phyloP scores from a whole-genome alignment of 495 filamentous ascomycete genomes.

The Aspergillus taichungensis region DNA sequence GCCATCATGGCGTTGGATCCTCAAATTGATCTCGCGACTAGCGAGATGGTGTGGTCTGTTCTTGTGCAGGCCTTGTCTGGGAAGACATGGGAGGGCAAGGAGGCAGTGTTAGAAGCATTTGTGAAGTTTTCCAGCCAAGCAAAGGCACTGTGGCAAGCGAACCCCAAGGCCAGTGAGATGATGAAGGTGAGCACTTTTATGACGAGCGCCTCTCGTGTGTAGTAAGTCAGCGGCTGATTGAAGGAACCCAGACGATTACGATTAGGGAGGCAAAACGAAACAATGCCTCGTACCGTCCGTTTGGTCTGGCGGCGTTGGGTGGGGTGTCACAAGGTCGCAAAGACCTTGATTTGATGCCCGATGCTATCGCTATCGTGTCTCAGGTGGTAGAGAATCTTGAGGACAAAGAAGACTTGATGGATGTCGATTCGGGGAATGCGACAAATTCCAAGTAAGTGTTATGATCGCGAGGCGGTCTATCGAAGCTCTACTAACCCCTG shows the following conservation, averaged over 20 bases:
- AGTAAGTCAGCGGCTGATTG: neutral
- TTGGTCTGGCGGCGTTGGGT: constrained; percentile 65
- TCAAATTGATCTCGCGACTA: constrained; percentile 47
- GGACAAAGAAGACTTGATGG: constrained; percentile 58
- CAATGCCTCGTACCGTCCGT: constrained; percentile 69
- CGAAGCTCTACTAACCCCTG: neutral
- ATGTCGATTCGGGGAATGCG: constrained; percentile 45
- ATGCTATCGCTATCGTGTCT: constrained; percentile 55
- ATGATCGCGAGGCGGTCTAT: neutral
- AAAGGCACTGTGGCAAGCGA: constrained; percentile 47
- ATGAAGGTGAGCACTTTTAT: constrained; percentile 43
- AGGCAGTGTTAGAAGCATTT: constrained; percentile 78
- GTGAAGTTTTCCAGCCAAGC: constrained; percentile 61
- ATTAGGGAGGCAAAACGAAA: constrained; percentile 85
- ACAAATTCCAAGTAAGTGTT: constrained; percentile 20
- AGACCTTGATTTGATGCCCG: constrained; percentile 58
- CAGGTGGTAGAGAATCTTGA: constrained; percentile 48
- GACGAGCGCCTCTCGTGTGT: neutral
- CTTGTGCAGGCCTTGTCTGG: constrained; percentile 71
- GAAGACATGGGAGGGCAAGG: constrained; percentile 92
- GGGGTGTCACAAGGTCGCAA: constrained; percentile 54
- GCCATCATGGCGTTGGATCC: constrained; percentile 52
- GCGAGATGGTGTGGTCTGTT: constrained; percentile 66
- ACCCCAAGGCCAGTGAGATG: constrained; percentile 36
- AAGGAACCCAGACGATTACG: constrained; percentile 42